Evolutionary conservation across 768 basidiomycete species (phyloP).

Genomic region (Boletellus emodensis): DNA sequence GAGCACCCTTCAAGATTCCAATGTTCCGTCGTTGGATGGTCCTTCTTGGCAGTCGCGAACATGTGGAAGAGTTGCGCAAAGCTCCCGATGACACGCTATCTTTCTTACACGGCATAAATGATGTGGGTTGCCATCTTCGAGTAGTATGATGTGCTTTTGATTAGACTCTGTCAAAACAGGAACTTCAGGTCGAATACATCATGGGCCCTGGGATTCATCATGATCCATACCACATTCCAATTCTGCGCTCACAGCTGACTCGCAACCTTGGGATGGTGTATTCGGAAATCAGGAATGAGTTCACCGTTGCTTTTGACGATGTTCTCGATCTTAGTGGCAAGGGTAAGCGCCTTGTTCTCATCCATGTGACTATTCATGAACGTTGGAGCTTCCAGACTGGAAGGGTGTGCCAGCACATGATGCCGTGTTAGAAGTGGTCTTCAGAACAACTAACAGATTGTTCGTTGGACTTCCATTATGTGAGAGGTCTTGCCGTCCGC

Average conservation of each 20-base stretch:
- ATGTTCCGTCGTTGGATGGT: slow-evolving; percentile 5
- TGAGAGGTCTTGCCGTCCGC: slow-evolving; percentile 7
- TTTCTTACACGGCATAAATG: slow-evolving; percentile 24
- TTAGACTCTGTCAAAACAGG: slow-evolving; percentile 21
- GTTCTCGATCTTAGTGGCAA: slow-evolving; percentile 24
- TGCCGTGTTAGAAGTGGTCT: slow-evolving; percentile 34
- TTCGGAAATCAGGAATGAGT: slow-evolving; percentile 42
- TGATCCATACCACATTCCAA: slow-evolving; percentile 28
- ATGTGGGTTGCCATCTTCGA: slow-evolving; percentile 26
- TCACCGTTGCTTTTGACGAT: slow-evolving; percentile 37
- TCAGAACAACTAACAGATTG: slow-evolving; percentile 40
- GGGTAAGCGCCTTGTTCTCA: slow-evolving; percentile 3
- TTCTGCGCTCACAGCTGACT: slow-evolving; percentile 31
- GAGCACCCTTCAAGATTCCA: slow-evolving; percentile 29
- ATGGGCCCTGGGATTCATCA: slow-evolving; percentile 30
- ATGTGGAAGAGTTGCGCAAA: slow-evolving; percentile 39
- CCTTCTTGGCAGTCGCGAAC: slow-evolving; percentile 18
- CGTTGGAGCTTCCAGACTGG: slow-evolving; percentile 36
- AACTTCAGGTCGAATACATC: slow-evolving; percentile 35
- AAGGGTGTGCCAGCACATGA: slow-evolving; percentile 25
- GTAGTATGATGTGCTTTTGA: background rate
- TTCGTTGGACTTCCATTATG: slow-evolving; percentile 48
- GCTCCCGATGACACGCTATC: slow-evolving; percentile 39
- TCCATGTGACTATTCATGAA: background rate
- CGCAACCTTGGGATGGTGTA: slow-evolving; percentile 38